Evolutionary conservation across 164 flowering plant species (phyloP), one percentile per base, ranked within the genome.

Genomic region (Malania oleifera): DNA sequence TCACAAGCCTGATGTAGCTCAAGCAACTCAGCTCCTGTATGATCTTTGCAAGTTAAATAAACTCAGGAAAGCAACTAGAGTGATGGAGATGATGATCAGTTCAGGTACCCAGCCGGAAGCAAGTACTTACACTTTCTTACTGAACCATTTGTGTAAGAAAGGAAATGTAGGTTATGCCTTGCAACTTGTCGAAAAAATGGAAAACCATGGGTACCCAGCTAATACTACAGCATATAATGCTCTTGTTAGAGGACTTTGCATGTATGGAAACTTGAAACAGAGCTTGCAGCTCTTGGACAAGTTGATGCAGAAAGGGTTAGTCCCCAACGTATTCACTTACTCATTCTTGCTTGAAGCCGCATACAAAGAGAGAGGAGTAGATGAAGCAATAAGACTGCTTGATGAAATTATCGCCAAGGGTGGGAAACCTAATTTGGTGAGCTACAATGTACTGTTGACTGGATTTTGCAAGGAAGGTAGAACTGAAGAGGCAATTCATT

Each of bases 381-480:
- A 88, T 59, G 95, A 90, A 45, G 96, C 97, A 1, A 73, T 76
- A 68, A 77, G 66, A 71, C 77, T 93, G 3, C 69, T 93, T 71
- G 81, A 93, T 66, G 86, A 76, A 65, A 82, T 90, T 18, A 69
- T 90, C 44, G 75, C 70, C 12, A 81, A 82, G 56, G 95, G 98
- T 25, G 95, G 96, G 45, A 70, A 54, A 68, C 95, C 91, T 45
- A 85, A 88, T 72, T 70, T 90, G 80, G 92, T 88, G 50, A 82
- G 85, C 55, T 86, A 90, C 73, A 93, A 93, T 75, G 86, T 90
- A 57, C 49, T 93, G 67, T 67, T 93, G 39, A 90, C 89, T 18
- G 96, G 91, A 37, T 70, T 93, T 59, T 88, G 96, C 74, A 86
- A 83, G 64, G 96, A 90, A 74, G 88, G 82, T 51, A 73, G 95